Evolutionary conservation across 208 protist species (phyloP).

Genomic region (Blastocrithidia nonstop): DNA sequence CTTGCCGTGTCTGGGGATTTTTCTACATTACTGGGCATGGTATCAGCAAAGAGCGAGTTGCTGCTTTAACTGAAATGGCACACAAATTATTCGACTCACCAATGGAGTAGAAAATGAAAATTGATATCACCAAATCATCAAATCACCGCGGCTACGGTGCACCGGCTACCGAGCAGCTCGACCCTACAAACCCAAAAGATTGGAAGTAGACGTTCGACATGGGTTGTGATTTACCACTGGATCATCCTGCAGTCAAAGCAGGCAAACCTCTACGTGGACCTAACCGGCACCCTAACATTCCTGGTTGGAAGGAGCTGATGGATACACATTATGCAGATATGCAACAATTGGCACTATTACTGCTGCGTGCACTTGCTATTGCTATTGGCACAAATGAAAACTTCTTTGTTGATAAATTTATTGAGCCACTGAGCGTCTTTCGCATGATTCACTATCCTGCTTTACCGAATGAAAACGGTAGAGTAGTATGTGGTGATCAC

Average conservation of each 20-base stretch:
- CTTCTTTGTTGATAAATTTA: constrained; percentile 45
- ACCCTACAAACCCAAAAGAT: constrained; percentile 24
- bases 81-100: constrained; percentile 38
- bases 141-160: constrained; percentile 49
- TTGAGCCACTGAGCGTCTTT: constrained; percentile 51
- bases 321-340: constrained; percentile 46
- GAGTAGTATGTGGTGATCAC: constrained; percentile 43
- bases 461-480: constrained; percentile 21
- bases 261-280: constrained; percentile 45
- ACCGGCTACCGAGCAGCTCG: constrained; percentile 29
- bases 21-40: constrained; percentile 68
- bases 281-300: constrained; percentile 35
- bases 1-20: constrained; percentile 65
- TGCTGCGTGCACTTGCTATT: constrained; percentile 43
- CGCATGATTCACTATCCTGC: constrained; percentile 67
- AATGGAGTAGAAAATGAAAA: constrained; percentile 50
- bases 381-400: constrained; percentile 26
- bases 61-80: constrained; percentile 30
- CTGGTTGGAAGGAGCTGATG: constrained; percentile 35
- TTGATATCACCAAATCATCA: constrained; percentile 34
- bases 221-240: constrained; percentile 20
- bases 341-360: constrained; percentile 21
- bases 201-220: constrained; percentile 69
- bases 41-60: constrained; percentile 20
- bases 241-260: constrained; percentile 40